These are phyloP conservation scores for Dothistroma septosporum DNA, from an alignment of 2,329 filamentous ascomycete species.

Conservation along the genomic window DNA sequence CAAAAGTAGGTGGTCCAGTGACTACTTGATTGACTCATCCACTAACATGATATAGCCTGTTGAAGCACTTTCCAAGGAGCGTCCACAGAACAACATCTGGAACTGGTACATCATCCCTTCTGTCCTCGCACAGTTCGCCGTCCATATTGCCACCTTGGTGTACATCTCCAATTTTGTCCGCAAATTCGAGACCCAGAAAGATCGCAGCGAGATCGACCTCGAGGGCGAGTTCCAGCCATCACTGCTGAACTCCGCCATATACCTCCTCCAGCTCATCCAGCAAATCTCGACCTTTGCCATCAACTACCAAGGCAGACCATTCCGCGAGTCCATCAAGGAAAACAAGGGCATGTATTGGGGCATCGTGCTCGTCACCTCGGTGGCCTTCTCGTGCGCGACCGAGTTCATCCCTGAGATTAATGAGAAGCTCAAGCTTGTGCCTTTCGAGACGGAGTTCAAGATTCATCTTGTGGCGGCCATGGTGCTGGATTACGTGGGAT, in stretches of 20 bases:
- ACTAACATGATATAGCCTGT: slow-evolving; percentile 59
- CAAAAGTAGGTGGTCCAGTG: slow-evolving; percentile 55
- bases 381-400: slow-evolving; percentile 91
- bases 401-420: slow-evolving; percentile 96
- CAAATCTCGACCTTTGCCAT: slow-evolving; percentile 99
- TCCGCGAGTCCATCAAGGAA: slow-evolving; percentile 91
- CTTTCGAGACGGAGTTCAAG: slow-evolving; percentile 87
- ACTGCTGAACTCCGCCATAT: slow-evolving; percentile 92
- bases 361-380: slow-evolving; percentile 79
- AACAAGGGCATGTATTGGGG: slow-evolving; percentile 99
- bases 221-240: slow-evolving; percentile 93
- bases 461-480: slow-evolving; percentile 76
- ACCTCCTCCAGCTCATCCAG: slow-evolving; percentile 95
- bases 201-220: slow-evolving; percentile 65
- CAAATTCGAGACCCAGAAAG: slow-evolving; percentile 65
- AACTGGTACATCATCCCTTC: slow-evolving; percentile 98
- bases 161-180: slow-evolving; percentile 91
- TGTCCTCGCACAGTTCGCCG: slow-evolving; percentile 92
- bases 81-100: slow-evolving; percentile 97
- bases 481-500: slow-evolving; percentile 80
- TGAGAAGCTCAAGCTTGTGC: slow-evolving; percentile 84
- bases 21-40: not conserved
- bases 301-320: slow-evolving; percentile 97
- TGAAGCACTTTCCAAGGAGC: slow-evolving; percentile 91
- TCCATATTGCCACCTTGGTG: slow-evolving; percentile 90